Evolutionary conservation across 345 rosid species (phyloP), one percentile per base, ranked within the genome.

Genomic region (Nasturtium officinale): DNA sequence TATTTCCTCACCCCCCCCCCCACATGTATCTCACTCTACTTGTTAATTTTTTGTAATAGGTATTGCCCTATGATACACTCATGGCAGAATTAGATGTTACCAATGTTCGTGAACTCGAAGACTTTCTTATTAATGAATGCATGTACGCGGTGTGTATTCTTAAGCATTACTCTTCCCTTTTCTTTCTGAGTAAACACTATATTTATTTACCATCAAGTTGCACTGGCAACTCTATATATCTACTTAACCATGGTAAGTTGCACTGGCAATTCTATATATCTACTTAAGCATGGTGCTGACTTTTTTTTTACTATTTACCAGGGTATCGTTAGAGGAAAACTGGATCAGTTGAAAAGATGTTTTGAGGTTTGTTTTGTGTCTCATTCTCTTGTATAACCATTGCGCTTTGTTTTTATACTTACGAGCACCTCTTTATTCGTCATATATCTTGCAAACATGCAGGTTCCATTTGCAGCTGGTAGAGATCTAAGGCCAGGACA

Each of bases 381-480:
- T 40, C 70, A 32, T 23, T 33, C 9, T 33, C 51, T 18, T 16
- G 26, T 32, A 23, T 57, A 50, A 10, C 67, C 47, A 50, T 42
- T 23, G 45, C 61, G 42, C 32, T 23, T 23, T n/a, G n/a, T 61
- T 2, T 69, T 33, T 10, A 21, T 10, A 12, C 23, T 8, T 43
- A 30, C 5, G 3, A 54, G 13, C 51, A 1, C 9, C 59, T 13
- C 18, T 29, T 15, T 30, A 48, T 30, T n/a, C 10, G 2, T 53
- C 56, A 69, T 69, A 25, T 30, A 42, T 69, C 48, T 33, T 61
- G 51, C 18, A 26, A 69, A 20, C 62, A 28, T 82, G 67, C 76
- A 91, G 99, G 96, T 90, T 47, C 97, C 88, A 62, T 92, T 92
- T 82, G 98, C 98, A 58, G 94, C 97, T 55, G 99, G 99, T 65